A percentile compares a stretch with the other conserved stretches of the same genome.
Evolutionary conservation across 768 basidiomycete genomes (phyloP).

Genomic region (Hypholoma sublateritium): DNA sequence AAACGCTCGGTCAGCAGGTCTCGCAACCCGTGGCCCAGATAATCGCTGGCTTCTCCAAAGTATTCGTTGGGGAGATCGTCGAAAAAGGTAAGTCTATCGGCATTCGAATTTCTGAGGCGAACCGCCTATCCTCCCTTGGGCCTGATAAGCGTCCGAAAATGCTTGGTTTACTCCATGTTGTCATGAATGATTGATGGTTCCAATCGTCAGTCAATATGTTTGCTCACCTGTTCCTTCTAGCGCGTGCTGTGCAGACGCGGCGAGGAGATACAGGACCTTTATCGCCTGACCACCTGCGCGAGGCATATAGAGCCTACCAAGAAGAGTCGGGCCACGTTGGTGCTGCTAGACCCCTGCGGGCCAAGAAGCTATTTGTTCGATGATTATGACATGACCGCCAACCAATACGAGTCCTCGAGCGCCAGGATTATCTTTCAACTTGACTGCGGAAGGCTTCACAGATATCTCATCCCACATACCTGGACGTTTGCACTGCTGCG

Average conservation of each 20-base stretch:
- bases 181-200: background rate
- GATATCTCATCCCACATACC: no score
- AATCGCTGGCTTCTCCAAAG: slow-evolving; percentile 87
- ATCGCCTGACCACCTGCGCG: slow-evolving; percentile 86
- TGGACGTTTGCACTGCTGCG: no score
- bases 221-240: slow-evolving; percentile 34
- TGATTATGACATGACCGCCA: slow-evolving; percentile 23
- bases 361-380: slow-evolving; percentile 73
- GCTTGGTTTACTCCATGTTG: background rate
- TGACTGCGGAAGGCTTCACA: no score
- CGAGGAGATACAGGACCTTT: slow-evolving; percentile 77
- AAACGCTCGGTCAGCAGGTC: slow-evolving; percentile 76
- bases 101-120: background rate
- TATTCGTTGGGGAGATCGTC: slow-evolving; percentile 91
- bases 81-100: slow-evolving; percentile 64
- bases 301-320: slow-evolving; percentile 85
- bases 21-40: slow-evolving; percentile 87
- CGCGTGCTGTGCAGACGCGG: slow-evolving; percentile 72
- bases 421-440: no score
- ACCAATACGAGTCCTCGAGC: no score
- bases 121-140: background rate
- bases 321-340: slow-evolving; percentile 81
- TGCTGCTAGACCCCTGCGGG: slow-evolving; percentile 65
- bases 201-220: background rate
- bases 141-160: background rate